Percentiles rank a stretch among this genome's conserved stretches.
Conservation (phyloP, 495 filamentous ascomycete species). For the Massariosphaeria phaeospora region DNA sequence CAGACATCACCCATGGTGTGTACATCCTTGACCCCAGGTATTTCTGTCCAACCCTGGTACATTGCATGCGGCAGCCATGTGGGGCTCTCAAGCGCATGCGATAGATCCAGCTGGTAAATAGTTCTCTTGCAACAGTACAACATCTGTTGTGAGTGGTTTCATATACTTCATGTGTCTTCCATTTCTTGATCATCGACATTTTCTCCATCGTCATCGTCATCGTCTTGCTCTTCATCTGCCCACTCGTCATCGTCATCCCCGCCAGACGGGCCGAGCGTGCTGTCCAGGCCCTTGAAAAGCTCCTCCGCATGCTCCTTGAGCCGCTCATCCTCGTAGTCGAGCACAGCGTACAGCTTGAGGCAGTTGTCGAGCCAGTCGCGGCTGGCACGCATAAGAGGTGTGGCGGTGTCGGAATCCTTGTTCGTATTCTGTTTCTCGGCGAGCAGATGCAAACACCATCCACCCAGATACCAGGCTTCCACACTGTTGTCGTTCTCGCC, state of each 20-base stretch:
- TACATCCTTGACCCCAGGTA: too few relatives aligned
- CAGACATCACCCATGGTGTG: too few relatives aligned
- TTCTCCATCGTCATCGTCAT: slow-evolving; percentile 46
- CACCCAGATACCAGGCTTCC: slow-evolving; percentile 94
- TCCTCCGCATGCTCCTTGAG: slow-evolving; percentile 62
- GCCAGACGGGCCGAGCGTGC: slow-evolving; percentile 50
- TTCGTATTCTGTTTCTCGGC: slow-evolving; percentile 59
- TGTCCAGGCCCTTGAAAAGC: slow-evolving; percentile 51
- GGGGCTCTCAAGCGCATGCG: too few relatives aligned
- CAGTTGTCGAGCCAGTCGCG: slow-evolving; percentile 58
- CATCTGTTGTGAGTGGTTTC: neutral
- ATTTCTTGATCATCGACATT: slow-evolving; percentile 34
- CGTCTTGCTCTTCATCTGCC: slow-evolving; percentile 49
- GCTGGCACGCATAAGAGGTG: slow-evolving; percentile 50
- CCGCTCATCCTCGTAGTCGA: slow-evolving; percentile 69
- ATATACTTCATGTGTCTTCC: slow-evolving; percentile 25
- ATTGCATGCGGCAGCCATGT: too few relatives aligned
- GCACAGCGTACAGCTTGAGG: slow-evolving; percentile 53
- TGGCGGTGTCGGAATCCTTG: slow-evolving; percentile 40
- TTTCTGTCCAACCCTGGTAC: too few relatives aligned
- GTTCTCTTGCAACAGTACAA: too few relatives aligned
- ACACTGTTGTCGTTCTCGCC: slow-evolving; percentile 87
- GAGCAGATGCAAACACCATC: slow-evolving; percentile 78
- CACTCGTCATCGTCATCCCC: slow-evolving; percentile 45
- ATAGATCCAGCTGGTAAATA: too few relatives aligned